Conservation (phyloP, 768 basidiomycete species). For the Lenzites betulinus region DNA sequence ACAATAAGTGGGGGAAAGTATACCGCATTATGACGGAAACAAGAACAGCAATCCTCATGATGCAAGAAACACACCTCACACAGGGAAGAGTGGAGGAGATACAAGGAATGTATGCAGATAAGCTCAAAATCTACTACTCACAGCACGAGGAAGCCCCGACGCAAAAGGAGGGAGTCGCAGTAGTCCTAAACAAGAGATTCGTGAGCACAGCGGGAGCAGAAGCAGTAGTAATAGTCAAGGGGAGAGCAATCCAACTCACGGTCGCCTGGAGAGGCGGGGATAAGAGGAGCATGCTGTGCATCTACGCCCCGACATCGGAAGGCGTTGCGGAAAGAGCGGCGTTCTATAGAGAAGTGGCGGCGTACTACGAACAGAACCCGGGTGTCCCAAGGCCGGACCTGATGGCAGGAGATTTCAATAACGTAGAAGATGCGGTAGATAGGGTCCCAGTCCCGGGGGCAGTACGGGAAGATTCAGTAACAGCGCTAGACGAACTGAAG, state of each 20-base stretch:
- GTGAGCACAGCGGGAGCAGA: background rate
- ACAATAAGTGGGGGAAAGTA: no score
- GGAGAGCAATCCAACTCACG: background rate
- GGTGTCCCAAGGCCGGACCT: background rate
- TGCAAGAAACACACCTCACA: slow-evolving; percentile 18
- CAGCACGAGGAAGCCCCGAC: no score
- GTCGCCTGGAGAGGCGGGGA: background rate
- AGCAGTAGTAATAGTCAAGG: background rate
- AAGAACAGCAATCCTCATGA: background rate
- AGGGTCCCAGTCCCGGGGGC: background rate
- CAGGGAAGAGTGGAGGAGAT: background rate
- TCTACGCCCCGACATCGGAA: background rate
- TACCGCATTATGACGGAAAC: slow-evolving; percentile 7
- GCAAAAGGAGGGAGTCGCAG: background rate
- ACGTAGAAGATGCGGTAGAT: background rate
- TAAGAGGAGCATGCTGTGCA: background rate
- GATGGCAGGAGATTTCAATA: background rate
- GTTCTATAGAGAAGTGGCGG: background rate
- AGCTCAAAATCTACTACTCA: background rate
- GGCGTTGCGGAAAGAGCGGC: background rate
- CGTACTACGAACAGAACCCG: background rate
- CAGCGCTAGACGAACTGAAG: background rate
- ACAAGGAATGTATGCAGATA: background rate
- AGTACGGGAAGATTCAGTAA: background rate
- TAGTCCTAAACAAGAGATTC: background rate